Conservation (phyloP, 2,329 filamentous ascomycete species). For the Verticillium klebahnii region DNA sequence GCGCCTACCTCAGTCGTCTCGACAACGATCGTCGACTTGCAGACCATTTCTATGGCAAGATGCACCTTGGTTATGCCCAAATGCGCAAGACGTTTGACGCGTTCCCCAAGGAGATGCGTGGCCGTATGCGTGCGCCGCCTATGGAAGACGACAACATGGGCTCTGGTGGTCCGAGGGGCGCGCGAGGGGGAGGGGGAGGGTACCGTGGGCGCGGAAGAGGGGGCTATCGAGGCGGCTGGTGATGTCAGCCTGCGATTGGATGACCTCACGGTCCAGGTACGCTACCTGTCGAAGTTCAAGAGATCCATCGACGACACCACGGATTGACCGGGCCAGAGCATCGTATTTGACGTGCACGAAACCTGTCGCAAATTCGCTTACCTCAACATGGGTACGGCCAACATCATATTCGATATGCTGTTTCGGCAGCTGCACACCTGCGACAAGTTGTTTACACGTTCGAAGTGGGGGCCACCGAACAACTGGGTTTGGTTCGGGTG, state of each 20-base stretch:
- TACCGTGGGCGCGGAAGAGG: constrained; percentile 47
- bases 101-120: constrained; percentile 83
- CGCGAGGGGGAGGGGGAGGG: constrained; percentile 46
- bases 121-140: constrained; percentile 56
- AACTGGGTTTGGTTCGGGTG: neutral
- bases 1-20: constrained; percentile 84
- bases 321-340: no score
- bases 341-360: no score
- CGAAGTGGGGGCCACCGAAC: no score
- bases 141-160: constrained; percentile 40
- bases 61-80: constrained; percentile 96
- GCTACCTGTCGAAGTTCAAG: no score
- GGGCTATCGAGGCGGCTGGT: constrained; percentile 47
- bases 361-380: no score
- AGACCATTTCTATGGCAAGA: constrained; percentile 98
- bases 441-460: no score
- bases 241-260: constrained; percentile 3
- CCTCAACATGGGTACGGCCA: no score
- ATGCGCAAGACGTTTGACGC: constrained; percentile 92
- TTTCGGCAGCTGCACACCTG: no score
- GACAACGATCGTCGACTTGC: constrained; percentile 93
- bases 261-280: neutral
- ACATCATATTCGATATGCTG: no score
- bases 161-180: constrained; percentile 44
- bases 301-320: no score